Base-by-base conservation (phyloP, 257 asterid genomes). In the Solanum megistacrolobum region DNA sequence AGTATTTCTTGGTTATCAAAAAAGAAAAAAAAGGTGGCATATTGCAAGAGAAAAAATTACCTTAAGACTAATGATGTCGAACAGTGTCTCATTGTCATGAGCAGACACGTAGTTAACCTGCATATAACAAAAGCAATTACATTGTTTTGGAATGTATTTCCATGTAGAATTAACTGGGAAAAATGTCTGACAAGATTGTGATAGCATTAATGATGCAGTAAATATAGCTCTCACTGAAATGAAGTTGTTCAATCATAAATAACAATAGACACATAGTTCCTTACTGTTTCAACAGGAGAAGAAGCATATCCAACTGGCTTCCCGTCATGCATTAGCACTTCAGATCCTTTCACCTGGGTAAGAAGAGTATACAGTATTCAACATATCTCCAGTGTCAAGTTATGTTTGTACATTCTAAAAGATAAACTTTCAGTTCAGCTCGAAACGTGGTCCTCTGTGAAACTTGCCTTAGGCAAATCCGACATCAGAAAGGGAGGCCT, bases 51-150 rank as follows among this genome's bases (percentile, higher is more conserved):
- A 12, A 79, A 65, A 86, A 6, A 41, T 43, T 91, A 97, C 99
- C 99, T 97, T 97, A 88, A 97, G 92, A 91, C 96, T 93, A 87
- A 97, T 90, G 12, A 95, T 92, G 91, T 97, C 98, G 75, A 96
- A 97, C 93, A 97, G 92, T 83, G 98, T 95, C 88, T 97, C 99
- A 52, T 96, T 97, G 92, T 97, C 98, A 91, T 97, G 99, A 90
- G 99, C 99, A 87, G 99, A 97, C 82, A 95, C 95, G 88, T 97
- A 97, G 93, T 96, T 96, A 87, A 96, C 94, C 99, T 96, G 92
- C 86, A 83, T 87, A 73, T 75, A 71, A 89, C 73, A 41, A 88
- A 32, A 84, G 83, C 7, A 8, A 78, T 65, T 34, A 85, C 7
- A 60, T 84, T 87, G 87, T 52, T 23, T 81, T 41, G 35, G 34